Evolutionary conservation across 2,329 filamentous ascomycete species (phyloP).

Genomic region (Purpureocillium takamizusanense): DNA sequence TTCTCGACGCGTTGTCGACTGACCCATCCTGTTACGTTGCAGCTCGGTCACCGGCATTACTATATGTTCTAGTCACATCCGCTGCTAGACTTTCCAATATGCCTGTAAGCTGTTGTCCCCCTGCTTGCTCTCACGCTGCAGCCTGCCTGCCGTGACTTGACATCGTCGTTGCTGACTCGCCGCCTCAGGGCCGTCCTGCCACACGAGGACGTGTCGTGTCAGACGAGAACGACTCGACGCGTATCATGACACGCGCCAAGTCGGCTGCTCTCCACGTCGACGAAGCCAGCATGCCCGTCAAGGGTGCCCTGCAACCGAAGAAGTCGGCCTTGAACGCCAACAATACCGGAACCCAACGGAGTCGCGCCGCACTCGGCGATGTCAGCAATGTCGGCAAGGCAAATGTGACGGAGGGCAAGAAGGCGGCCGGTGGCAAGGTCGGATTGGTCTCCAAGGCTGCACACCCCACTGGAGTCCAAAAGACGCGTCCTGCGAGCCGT

Average conservation of each 20-base stretch:
- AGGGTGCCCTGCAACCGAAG: slow-evolving; percentile 63
- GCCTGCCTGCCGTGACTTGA: too few relatives aligned
- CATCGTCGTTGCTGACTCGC: slow-evolving; percentile 6
- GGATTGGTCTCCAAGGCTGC: slow-evolving; percentile 72
- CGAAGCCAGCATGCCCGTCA: slow-evolving; percentile 46
- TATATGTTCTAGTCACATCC: slow-evolving; percentile 9
- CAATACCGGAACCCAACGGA: slow-evolving; percentile 45
- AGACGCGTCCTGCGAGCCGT: slow-evolving; percentile 53
- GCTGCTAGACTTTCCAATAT: slow-evolving; percentile 19
- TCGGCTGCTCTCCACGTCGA: slow-evolving; percentile 64
- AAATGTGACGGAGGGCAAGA: slow-evolving; percentile 65
- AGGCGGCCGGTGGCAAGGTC: slow-evolving; percentile 52
- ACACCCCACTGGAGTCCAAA: slow-evolving; percentile 75
- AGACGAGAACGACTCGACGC: slow-evolving; percentile 88
- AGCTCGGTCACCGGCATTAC: slow-evolving; percentile 8
- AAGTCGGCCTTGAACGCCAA: slow-evolving; percentile 53
- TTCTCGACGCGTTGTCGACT: slow-evolving; percentile 10
- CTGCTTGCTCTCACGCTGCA: slow-evolving; percentile 47
- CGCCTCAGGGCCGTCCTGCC: slow-evolving; percentile 48
- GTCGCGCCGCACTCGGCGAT: slow-evolving; percentile 81
- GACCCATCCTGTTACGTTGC: slow-evolving; percentile 4
- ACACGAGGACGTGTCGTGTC: slow-evolving; percentile 66
- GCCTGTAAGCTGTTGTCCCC: neutral
- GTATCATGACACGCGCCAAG: slow-evolving; percentile 80
- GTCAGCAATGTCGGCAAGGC: slow-evolving; percentile 90